phyloP scores from a whole-genome alignment of 805 yeast species.

The Pichia exigua region DNA sequence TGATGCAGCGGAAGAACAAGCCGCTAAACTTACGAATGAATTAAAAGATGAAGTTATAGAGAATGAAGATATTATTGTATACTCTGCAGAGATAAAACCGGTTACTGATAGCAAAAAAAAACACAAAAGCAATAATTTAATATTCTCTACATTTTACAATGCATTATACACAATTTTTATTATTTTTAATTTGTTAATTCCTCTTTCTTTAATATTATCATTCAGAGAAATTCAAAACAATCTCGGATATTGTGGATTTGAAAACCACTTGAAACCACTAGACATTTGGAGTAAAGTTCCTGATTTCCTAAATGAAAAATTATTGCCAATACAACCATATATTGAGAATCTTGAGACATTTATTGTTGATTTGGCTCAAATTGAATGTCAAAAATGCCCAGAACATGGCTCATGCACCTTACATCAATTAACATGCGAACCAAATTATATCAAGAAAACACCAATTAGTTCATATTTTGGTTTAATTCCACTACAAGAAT shows the following conservation, averaged over 20 bases:
- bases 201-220: slow-evolving; percentile 32
- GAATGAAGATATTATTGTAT: neutral
- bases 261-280: neutral
- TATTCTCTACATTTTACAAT: neutral
- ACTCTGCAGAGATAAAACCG: no score
- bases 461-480: slow-evolving; percentile 53
- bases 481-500: slow-evolving; percentile 50
- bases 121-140: no score
- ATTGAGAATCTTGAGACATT: slow-evolving; percentile 34
- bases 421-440: slow-evolving; percentile 55
- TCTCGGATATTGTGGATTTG: slow-evolving; percentile 65
- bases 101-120: no score
- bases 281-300: slow-evolving; percentile 16
- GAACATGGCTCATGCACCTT: slow-evolving; percentile 68
- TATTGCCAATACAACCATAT: slow-evolving; percentile 14
- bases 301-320: slow-evolving; percentile 2
- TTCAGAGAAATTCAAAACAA: slow-evolving; percentile 55
- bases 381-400: slow-evolving; percentile 70
- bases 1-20: neutral
- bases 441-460: slow-evolving; percentile 46
- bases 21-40: no score
- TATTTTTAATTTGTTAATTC: neutral
- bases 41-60: neutral
- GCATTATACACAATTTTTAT: neutral
- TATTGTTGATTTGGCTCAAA: slow-evolving; percentile 36